A percentile compares a stretch with the other conserved stretches of the same genome.
Evolutionary conservation across 2,329 filamentous ascomycete genomes (phyloP).

Genomic region (Aspergillus glaucus): DNA sequence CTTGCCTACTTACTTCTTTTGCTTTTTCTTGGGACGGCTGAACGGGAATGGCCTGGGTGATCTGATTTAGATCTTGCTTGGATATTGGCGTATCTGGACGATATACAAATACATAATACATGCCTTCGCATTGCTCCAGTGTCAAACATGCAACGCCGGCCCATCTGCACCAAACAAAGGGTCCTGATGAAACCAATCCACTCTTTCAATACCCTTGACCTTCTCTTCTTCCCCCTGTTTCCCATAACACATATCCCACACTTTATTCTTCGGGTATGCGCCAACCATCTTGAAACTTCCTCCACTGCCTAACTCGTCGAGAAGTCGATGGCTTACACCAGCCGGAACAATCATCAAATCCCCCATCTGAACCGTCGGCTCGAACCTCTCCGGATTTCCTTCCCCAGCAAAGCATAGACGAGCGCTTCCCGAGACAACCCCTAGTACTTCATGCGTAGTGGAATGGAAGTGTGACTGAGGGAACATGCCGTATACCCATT

Average conservation of each 20-base stretch:
- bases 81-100: background rate
- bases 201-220: constrained; percentile 40
- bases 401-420: constrained; percentile 62
- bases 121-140: background rate
- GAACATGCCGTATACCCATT: constrained; percentile 68
- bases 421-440: constrained; percentile 53
- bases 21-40: no score
- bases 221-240: constrained; percentile 50
- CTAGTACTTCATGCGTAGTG: constrained; percentile 61
- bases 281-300: constrained; percentile 60
- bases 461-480: constrained; percentile 60
- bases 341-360: constrained; percentile 62
- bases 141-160: constrained; percentile 41
- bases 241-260: constrained; percentile 70
- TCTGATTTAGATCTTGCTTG: no score
- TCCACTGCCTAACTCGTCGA: constrained; percentile 48
- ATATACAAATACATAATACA: background rate
- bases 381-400: constrained; percentile 51
- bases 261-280: constrained; percentile 51
- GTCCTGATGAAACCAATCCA: constrained; percentile 56
- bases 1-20: no score
- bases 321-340: constrained; percentile 57
- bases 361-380: constrained; percentile 50
- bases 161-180: constrained; percentile 54
- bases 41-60: no score